Evolutionary conservation across 2,329 filamentous ascomycete species (phyloP), one percentile per base, ranked within the genome.

Genomic region (Pseudocercospora fuligena): DNA sequence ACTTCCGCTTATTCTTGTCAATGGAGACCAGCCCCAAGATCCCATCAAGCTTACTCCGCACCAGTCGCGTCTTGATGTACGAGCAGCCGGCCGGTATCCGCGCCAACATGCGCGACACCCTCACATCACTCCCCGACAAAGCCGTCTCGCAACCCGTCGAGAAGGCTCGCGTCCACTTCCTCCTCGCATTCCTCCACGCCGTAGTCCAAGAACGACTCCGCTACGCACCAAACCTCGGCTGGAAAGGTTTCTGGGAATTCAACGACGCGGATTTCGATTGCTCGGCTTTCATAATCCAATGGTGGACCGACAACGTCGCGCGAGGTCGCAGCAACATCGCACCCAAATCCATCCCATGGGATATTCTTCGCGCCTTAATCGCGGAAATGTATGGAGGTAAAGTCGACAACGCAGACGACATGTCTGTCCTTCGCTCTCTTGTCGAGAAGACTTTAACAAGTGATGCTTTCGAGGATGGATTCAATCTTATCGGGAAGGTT

Each of bases 241-340:
- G 95, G 95, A 97, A 97, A 83, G 93, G 93, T 62, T 97, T 97
- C 86, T 99, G 96, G 95, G 96, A 99, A 81, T 99, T 99, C 80
- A 99, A 99, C 78, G 96, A 99, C 80, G 97, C 94, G 73, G 95
- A 99, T 81, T 98, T 98, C 80, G 94, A 99, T 86, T 99, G 95
- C 82, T 97, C 92, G 54, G 92, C 93, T 63, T 95, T 92, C 79
- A 96, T 99, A 71, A 93, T 98, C 73, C 95, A 99, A 77, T 92
- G 91, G 33, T 99, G 95, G 95, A 86, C 97, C 69, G 93, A 97
- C 73, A 85, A 85, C 4, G 89, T 92, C 33, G 92, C 94, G 2
- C 89, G 91, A 73, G 93, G 91, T 71, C 90, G 95, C 66, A 94
- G 93, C 67, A 99, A 99, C 78, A 90, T 99, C 73, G 93, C 94